These are phyloP conservation scores for Neurospora discreta DNA, from an alignment of 495 filamentous ascomycete species.

Conservation along the genomic window DNA sequence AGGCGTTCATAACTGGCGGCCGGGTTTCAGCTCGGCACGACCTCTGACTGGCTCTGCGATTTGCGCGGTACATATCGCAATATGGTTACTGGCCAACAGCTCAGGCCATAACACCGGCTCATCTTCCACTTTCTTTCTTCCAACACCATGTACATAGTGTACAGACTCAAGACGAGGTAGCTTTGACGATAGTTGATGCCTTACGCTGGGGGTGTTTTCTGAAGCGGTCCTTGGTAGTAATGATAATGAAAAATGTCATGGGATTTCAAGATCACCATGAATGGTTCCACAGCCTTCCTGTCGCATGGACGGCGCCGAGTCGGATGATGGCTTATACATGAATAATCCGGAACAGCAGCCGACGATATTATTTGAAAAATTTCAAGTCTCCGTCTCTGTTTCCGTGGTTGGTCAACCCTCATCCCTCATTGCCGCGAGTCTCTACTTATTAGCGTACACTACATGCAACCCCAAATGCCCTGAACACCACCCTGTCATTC, in stretches of 20 bases:
- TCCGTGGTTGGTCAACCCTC: no score
- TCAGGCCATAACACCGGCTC: neutral
- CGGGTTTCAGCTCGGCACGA: conserved; percentile 2
- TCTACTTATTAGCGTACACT: neutral
- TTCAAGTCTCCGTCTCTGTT: neutral
- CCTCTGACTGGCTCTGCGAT: conserved; percentile 2
- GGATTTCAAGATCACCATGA: neutral
- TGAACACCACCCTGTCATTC: neutral
- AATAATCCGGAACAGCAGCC: neutral
- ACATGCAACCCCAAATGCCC: neutral
- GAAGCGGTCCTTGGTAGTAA: neutral
- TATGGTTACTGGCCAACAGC: neutral
- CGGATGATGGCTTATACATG: neutral
- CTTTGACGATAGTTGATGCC: neutral
- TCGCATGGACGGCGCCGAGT: neutral
- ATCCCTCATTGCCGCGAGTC: no score
- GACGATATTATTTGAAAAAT: neutral
- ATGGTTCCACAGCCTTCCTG: neutral
- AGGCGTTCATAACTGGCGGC: conserved; percentile 6
- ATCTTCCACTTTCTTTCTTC: neutral
- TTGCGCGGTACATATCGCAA: neutral
- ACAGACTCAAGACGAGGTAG: neutral
- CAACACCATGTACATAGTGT: neutral
- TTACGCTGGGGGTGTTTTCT: neutral
- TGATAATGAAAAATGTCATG: neutral